Base-by-base conservation (phyloP, 1,139 yeast species). In the Pichia sp. region DNA sequence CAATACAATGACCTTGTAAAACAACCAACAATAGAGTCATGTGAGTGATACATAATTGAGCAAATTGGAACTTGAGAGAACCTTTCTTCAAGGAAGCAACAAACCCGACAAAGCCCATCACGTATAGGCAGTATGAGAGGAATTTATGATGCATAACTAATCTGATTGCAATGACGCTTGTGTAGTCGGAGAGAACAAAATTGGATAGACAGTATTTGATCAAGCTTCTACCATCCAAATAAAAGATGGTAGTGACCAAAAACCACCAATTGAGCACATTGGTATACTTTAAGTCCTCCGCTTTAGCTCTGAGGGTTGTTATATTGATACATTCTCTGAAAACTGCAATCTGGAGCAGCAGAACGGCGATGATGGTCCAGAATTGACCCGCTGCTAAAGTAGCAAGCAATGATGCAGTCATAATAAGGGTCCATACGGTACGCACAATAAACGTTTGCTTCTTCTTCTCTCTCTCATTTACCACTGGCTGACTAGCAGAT, bases 371-470 rank as follows among this genome's bases (percentile, higher is more conserved):
- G 42, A 88, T 83, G 43, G 88, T 72, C 65, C 88, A 78, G 35
- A 82, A 64, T 56, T 88, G 97, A 22, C 99, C 99, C 5, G 91
- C 75, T n/a, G 85, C 78, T 35, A 91, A 64, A 21, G 82, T 67
- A 20, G 70, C 60, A 47, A 87, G 73, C 59, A 91, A 84, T 9
- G 77, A 77, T 16, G 67, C 62, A 46, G 91, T 81, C 97, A 91
- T 88, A 21, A 91, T 87, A 51, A 91, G 59, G 0, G 97, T 83
- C 97, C 97, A 91, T 35, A 83, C 67, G n/a, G 97, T 82, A 50
- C 99, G 74, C 26, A 88, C 85, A 37, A 86, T 59, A 54, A 91
- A 87, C 32, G 87, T 84, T 60, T 78, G 91, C 49, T 77, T 79
- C 62, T 84, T 85, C 63, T 77, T 77, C 49, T 77, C 81, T 36